Conservation (phyloP, 2,329 filamentous ascomycete species). For the Colletotrichum destructivum region DNA sequence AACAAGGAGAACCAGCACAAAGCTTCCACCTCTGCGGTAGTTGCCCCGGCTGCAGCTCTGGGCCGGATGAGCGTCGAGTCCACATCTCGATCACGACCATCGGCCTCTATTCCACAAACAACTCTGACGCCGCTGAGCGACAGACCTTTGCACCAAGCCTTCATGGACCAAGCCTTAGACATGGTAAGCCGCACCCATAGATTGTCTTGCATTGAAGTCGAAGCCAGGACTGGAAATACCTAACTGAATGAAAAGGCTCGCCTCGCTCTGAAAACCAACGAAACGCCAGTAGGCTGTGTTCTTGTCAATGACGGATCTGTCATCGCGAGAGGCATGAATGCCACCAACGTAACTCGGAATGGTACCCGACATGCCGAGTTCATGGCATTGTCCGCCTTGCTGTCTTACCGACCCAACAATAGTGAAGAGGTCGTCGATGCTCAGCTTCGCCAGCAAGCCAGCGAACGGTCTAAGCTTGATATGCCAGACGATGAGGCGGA, state of each 20-base stretch:
- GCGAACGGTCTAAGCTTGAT: slow-evolving; percentile 44
- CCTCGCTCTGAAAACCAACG: slow-evolving; percentile 85
- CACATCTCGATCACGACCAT: slow-evolving; percentile 17
- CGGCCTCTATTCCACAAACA: slow-evolving; percentile 10
- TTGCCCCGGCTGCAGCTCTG: slow-evolving; percentile 35
- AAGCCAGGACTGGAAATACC: neutral
- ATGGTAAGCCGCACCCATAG: slow-evolving; percentile 73
- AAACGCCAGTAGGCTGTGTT: slow-evolving; percentile 97
- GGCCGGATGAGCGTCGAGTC: slow-evolving; percentile 43
- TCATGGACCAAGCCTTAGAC: slow-evolving; percentile 88
- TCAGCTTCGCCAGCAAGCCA: slow-evolving; percentile 29
- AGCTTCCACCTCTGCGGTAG: slow-evolving; percentile 8
- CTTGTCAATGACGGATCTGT: slow-evolving; percentile 85
- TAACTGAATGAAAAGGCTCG: slow-evolving; percentile 75
- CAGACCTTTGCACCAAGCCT: slow-evolving; percentile 66
- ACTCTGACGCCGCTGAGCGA: slow-evolving; percentile 47
- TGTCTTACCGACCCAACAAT: slow-evolving; percentile 58
- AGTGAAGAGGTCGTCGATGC: slow-evolving; percentile 13
- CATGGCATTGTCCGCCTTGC: slow-evolving; percentile 79
- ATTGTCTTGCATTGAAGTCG: slow-evolving; percentile 9
- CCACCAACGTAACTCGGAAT: slow-evolving; percentile 91
- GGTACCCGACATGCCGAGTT: slow-evolving; percentile 97
- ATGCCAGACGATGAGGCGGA: slow-evolving; percentile 43
- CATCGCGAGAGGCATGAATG: slow-evolving; percentile 95
- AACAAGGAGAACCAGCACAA: slow-evolving; percentile 52